phyloP scores from a whole-genome alignment of 1,284 basidiomycete species.

The Papiliotrema terrestris region DNA sequence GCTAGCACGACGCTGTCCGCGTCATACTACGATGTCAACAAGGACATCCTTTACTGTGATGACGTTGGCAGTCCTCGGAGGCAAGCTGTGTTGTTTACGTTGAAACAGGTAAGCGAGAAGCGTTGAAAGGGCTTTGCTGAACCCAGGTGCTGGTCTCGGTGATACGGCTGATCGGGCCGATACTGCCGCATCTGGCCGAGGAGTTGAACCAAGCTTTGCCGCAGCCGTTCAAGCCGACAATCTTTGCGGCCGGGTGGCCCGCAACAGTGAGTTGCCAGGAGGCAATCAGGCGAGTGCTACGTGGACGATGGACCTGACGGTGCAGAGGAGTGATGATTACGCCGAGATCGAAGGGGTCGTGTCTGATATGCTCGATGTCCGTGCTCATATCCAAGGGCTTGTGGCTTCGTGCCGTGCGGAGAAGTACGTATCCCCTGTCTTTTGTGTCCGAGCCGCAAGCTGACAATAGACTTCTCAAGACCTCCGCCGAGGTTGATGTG shows the following conservation, averaged over 20 bases:
- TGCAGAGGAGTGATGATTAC: too few species aligned
- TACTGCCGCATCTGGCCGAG: constrained; percentile 87
- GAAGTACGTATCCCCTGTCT: too few species aligned
- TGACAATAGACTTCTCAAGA: background rate
- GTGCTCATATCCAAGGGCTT: too few species aligned
- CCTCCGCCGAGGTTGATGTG: background rate
- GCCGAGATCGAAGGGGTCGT: too few species aligned
- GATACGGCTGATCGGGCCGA: constrained; percentile 73
- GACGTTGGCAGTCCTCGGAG: constrained; percentile 57
- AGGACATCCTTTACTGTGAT: constrained; percentile 86
- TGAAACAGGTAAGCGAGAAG: constrained; percentile 63
- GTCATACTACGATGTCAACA: constrained; percentile 84
- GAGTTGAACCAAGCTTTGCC: constrained; percentile 64
- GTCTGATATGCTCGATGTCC: too few species aligned
- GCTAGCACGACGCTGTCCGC: constrained; percentile 54
- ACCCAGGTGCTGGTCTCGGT: constrained; percentile 70
- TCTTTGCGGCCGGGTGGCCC: constrained; percentile 55
- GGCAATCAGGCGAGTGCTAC: too few species aligned
- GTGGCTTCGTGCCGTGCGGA: too few species aligned
- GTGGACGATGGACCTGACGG: too few species aligned
- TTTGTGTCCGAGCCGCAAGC: background rate
- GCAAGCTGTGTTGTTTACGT: constrained; percentile 63
- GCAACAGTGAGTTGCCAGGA: too few species aligned
- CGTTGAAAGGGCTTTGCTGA: constrained; percentile 16
- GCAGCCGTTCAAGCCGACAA: background rate